Base-by-base conservation (phyloP, 768 basidiomycete species). In the Suillus alpinus region DNA sequence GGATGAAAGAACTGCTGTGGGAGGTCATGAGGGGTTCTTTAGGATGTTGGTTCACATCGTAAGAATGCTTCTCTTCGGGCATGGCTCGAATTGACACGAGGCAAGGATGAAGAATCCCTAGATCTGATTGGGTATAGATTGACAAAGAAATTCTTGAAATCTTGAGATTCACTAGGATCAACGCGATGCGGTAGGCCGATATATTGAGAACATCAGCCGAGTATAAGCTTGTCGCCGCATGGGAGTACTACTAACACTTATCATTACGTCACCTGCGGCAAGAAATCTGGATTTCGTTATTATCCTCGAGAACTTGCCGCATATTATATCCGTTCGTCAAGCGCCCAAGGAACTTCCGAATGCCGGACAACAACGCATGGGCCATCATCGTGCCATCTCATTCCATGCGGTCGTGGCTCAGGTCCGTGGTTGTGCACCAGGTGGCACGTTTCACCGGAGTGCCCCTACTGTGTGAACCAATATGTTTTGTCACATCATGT, bases 11-110 rank as follows among this genome's bases (percentile, higher is more conserved):
- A 47, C 47, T 20, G 34, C 14, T 26, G 29, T 34, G 29, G 36
- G 29, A 29, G 20, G 47, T 40, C 39, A 46, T 34, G 12, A 36
- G 40, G 37, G 12, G 61, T 62, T 53, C 63, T 65, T 63, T 65
- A 65, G 60, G 63, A 57, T n/a, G 50, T 59, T 57, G 47, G 39
- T 36, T 46, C 40, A 37, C 34, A 52, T 56, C 36, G 23, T 43
- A 20, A 26, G 10, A 37, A 5, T 18, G 55, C 61, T 65, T 65
- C 63, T 62, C 39, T 65, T 65, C 61, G 61, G 62, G 36, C 40
- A 59, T 46, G 1, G 34, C 20, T 43, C 59, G 47, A 7, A 52
- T 39, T 50, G 14, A 58, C 44, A 37, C 29, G 58, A 62, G 60
- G 58, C 59, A 56, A 18, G 16, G 4, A 36, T 50, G 29, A 10